Evolutionary conservation across 2,329 filamentous ascomycete species (phyloP).

Genomic region (Phyllosticta paracitricarpa): DNA sequence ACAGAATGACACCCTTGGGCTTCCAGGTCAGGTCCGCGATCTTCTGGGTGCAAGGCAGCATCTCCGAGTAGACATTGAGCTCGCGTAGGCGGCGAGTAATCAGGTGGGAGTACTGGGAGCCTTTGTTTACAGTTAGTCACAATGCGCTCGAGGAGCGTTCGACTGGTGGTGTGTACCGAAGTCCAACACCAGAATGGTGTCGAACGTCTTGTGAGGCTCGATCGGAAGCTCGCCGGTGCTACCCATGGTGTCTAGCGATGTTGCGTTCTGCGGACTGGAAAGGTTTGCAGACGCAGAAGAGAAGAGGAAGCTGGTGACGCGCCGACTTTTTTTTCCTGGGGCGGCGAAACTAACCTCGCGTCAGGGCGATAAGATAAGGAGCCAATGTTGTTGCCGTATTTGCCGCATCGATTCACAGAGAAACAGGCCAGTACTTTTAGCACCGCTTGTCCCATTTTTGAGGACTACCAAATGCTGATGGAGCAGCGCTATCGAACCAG

Average conservation of each 20-base stretch:
- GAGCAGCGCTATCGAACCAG: neutral
- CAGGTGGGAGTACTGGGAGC: slow-evolving; percentile 62
- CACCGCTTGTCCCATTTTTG: neutral
- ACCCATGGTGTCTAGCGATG: slow-evolving; percentile 20
- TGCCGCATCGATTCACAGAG: too few relatives aligned
- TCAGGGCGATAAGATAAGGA: neutral
- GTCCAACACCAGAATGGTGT: slow-evolving; percentile 64
- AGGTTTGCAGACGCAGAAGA: slow-evolving; percentile 10
- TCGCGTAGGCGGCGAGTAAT: slow-evolving; percentile 67
- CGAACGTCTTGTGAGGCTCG: slow-evolving; percentile 41
- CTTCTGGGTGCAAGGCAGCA: slow-evolving; percentile 81
- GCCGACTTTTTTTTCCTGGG: slow-evolving; percentile 3
- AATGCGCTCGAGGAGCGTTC: neutral
- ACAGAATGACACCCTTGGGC: slow-evolving; percentile 75
- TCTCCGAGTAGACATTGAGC: slow-evolving; percentile 75
- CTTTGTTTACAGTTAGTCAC: slow-evolving; percentile 8
- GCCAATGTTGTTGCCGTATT: neutral
- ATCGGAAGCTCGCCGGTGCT: slow-evolving; percentile 32
- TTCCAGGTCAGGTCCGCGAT: slow-evolving; percentile 65
- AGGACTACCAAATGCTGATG: neutral
- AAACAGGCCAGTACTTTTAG: neutral
- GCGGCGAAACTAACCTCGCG: neutral
- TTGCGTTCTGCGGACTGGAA: slow-evolving; percentile 7
- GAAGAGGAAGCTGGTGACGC: slow-evolving; percentile 3
- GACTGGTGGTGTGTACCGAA: slow-evolving; percentile 36